phyloP scores from a whole-genome alignment of 129 eudicot genomes.

The Flaveria sonorensis region DNA sequence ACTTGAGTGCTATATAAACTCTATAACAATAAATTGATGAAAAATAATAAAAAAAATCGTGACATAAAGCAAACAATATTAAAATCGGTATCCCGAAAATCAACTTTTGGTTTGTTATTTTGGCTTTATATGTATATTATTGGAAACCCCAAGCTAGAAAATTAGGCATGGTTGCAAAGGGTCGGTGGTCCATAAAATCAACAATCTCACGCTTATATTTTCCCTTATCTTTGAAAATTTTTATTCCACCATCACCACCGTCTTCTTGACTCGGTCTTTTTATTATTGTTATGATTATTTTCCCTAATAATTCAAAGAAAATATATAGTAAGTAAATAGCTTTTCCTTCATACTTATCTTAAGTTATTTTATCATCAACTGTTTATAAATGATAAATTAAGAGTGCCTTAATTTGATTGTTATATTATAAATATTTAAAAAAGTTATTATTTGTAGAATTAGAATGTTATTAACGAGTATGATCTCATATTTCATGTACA shows the following conservation, averaged over 20 bases:
- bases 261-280: background rate
- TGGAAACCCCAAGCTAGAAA: background rate
- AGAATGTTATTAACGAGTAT: no score
- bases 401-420: no score
- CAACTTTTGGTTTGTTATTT: background rate
- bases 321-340: background rate
- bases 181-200: background rate
- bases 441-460: no score
- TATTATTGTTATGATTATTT: background rate
- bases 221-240: background rate
- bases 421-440: no score
- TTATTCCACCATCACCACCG: constrained; percentile 7
- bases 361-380: background rate
- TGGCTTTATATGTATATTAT: background rate
- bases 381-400: no score
- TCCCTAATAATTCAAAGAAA: background rate
- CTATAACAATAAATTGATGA: no score
- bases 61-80: no score
- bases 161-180: background rate
- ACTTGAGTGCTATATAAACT: no score
- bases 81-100: background rate
- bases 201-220: background rate
- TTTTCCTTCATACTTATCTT: background rate
- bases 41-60: no score
- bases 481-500: background rate